phyloP scores from a whole-genome alignment of 2,329 filamentous ascomycete species.

The Alternaria atra region DNA sequence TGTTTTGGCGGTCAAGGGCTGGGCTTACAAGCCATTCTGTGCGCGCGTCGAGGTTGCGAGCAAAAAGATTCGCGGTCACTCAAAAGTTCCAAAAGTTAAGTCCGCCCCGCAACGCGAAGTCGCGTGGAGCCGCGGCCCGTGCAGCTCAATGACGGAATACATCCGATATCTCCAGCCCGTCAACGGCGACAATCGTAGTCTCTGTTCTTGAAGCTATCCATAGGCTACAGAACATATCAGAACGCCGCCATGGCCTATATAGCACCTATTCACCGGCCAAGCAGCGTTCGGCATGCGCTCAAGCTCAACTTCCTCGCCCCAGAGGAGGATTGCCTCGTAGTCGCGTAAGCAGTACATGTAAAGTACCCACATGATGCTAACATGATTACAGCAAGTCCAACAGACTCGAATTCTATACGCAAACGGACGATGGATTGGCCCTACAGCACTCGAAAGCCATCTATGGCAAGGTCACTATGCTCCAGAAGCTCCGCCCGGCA shows the following conservation, averaged over 20 bases:
- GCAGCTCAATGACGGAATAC: slow-evolving; percentile 40
- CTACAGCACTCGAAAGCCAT: slow-evolving; percentile 75
- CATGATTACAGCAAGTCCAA: slow-evolving; percentile 72
- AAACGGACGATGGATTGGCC: slow-evolving; percentile 66
- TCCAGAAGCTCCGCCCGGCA: slow-evolving; percentile 79
- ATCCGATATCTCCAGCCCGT: slow-evolving; percentile 29
- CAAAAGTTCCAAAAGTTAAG: slow-evolving; percentile 32
- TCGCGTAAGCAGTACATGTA: slow-evolving; percentile 72
- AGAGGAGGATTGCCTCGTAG: slow-evolving; percentile 81
- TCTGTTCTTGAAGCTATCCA: not conserved
- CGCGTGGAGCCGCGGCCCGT: slow-evolving; percentile 30
- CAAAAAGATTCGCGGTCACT: slow-evolving; percentile 15
- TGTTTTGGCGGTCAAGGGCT: slow-evolving; percentile 9
- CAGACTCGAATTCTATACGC: slow-evolving; percentile 82
- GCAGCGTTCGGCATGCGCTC: slow-evolving; percentile 88
- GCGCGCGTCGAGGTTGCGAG: slow-evolving; percentile 11
- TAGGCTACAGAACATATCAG: slow-evolving; percentile 20
- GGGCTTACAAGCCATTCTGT: slow-evolving; percentile 40
- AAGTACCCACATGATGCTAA: slow-evolving; percentile 17
- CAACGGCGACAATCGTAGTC: slow-evolving; percentile 4
- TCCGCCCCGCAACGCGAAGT: slow-evolving; percentile 33
- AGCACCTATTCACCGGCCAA: slow-evolving; percentile 90
- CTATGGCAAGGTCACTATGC: slow-evolving; percentile 86
- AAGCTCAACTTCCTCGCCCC: slow-evolving; percentile 78
- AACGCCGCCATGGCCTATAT: slow-evolving; percentile 81